Conservation (phyloP, 345 rosid species). For the Tarenaya hassleriana region DNA sequence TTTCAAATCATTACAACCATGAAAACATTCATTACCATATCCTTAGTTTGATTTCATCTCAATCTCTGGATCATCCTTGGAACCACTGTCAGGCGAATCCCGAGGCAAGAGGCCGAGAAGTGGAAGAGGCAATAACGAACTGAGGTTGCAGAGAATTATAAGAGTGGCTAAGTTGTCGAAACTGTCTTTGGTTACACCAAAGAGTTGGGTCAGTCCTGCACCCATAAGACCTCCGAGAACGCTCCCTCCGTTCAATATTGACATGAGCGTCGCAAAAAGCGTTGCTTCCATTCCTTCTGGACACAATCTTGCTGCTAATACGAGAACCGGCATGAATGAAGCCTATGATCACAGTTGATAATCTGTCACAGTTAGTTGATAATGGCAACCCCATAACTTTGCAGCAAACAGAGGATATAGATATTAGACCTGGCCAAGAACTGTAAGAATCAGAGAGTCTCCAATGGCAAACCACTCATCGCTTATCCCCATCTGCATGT, state of each 20-base stretch:
- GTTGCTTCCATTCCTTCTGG: slow-evolving; percentile 99
- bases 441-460: slow-evolving; percentile 83
- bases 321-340: slow-evolving; percentile 97
- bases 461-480: slow-evolving; percentile 98
- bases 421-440: slow-evolving; percentile 80
- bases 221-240: slow-evolving; percentile 88
- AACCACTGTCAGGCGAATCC: slow-evolving; percentile 35
- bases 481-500: slow-evolving; percentile 71
- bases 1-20: too few relatives aligned
- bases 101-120: slow-evolving; percentile 74
- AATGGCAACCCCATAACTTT: too few relatives aligned
- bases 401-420: neutral
- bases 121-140: slow-evolving; percentile 90
- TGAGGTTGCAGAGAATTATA: slow-evolving; percentile 85
- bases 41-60: slow-evolving; percentile 77
- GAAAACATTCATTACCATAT: neutral
- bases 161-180: slow-evolving; percentile 60
- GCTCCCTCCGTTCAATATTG: slow-evolving; percentile 85
- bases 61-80: slow-evolving; percentile 43
- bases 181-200: slow-evolving; percentile 76
- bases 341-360: slow-evolving; percentile 42
- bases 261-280: slow-evolving; percentile 93
- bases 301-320: slow-evolving; percentile 81
- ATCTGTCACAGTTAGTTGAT: neutral
- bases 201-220: slow-evolving; percentile 72